These are phyloP conservation scores for carrot (Daucus carota) DNA, from an alignment of 129 eudicot genomes.

Conservation along the genomic window DH1_v3.0 NC_030383.2:2508501-2509000, in stretches of 20 bases:
- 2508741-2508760: background rate
- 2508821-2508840: too few relatives aligned
- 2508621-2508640: conserved; percentile 61
- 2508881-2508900: background rate
- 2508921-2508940: background rate
- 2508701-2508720: conserved; percentile 69
- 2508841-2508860: background rate
- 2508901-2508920: background rate
- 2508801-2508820: too few relatives aligned
- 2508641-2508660: conserved; percentile 86
- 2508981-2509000: conserved; percentile 77
- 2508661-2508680: conserved; percentile 43
- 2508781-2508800: too few relatives aligned
- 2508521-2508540: conserved; percentile 9
- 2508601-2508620: conserved; percentile 88
- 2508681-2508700: conserved; percentile 14
- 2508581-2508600: conserved; percentile 83
- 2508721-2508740: conserved; percentile 57
- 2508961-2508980: conserved; percentile 34
- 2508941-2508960: background rate
- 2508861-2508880: background rate
- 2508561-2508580: conserved; percentile 63
- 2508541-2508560: background rate
- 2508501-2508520: conserved; percentile 12
- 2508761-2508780: too few relatives aligned